Evolutionary conservation across 306 rosid species (phyloP), one percentile per base, ranked within the genome.

Genomic region (Luffa aegyptiaca): DNA sequence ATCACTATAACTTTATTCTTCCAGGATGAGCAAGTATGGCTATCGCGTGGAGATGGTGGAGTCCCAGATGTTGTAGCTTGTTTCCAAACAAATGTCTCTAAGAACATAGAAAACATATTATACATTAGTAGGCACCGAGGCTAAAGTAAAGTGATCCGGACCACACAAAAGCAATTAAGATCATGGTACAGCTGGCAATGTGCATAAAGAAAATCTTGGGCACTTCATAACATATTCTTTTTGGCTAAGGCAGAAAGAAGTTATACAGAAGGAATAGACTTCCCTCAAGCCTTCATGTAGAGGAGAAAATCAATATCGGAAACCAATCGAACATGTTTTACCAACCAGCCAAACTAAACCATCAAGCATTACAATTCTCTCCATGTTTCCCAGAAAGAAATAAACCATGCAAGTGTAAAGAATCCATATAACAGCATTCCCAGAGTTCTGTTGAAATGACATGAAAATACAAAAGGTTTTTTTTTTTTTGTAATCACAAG

Each of bases 21-120:
- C 96, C 96, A 96, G 56, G 98, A 86, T 41, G 99, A 93, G 87
- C 97, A 96, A 64, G 90, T 88, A 81, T 96, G 99, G 92, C 99
- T 96, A 82, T 90, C 98, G 1, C 99, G 99, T 72, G 97, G 96
- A 80, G 98, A 90, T 59, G 99, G 99, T 2, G 96, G 93, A 75
- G 86, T 76, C 84, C 99, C 98, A 18, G 93, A 84, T 82, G 99
- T 89, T 49, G 84, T 82, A 75, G 96, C 96, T 53, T 84, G 84
- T 82, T 86, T 96, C 99, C 99, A 96, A 36, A 89, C 97, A 86
- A 90, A 87, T 0, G 98, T 96, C 91, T 96, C 99, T 96, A 80
- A 75, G 83, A 88, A 75, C 81, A 63, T 63, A 61, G 73, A 13
- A 21, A 41, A 81, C 80, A 80, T 69, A 21, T 46, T 79, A 33